A percentile compares a stretch with the other conserved stretches of the same genome.
These are phyloP conservation scores for Monosporascus ibericus DNA, from an alignment of 2,329 filamentous ascomycete genomes.

Conservation along the genomic window DNA sequence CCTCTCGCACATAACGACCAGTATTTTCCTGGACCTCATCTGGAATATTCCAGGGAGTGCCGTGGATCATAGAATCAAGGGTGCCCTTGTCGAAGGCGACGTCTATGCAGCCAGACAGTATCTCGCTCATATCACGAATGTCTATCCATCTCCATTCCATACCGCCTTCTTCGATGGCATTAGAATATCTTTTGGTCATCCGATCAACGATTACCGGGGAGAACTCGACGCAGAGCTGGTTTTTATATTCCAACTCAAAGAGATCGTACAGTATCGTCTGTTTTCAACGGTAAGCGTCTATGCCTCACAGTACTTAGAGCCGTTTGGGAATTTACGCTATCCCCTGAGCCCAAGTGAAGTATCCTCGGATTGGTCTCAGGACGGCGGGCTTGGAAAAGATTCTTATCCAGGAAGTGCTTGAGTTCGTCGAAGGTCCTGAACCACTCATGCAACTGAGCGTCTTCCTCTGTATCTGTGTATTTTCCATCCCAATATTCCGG, in stretches of 20 bases:
- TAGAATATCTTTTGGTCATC: slow-evolving; percentile 40
- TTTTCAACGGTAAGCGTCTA: slow-evolving; percentile 1
- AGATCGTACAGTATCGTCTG: slow-evolving; percentile 48
- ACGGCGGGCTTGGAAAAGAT: slow-evolving; percentile 31
- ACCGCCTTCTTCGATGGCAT: slow-evolving; percentile 18
- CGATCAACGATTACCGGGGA: slow-evolving; percentile 44
- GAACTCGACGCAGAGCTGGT: slow-evolving; percentile 53
- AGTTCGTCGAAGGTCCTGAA: slow-evolving; percentile 43
- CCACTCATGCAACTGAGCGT: slow-evolving; percentile 46
- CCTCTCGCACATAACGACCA: slow-evolving; percentile 42
- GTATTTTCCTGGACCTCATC: slow-evolving; percentile 42
- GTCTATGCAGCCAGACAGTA: slow-evolving; percentile 38
- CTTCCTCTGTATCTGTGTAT: slow-evolving; percentile 33
- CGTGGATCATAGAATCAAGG: slow-evolving; percentile 50
- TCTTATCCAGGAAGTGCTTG: slow-evolving; percentile 37
- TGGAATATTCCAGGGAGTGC: slow-evolving; percentile 46
- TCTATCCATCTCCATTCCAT: slow-evolving; percentile 47
- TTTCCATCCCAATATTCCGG: slow-evolving; percentile 46
- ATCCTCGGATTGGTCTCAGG: slow-evolving; percentile 33
- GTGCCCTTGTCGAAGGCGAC: slow-evolving; percentile 54
- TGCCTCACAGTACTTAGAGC: too few species aligned
- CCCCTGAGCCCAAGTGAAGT: slow-evolving; percentile 52
- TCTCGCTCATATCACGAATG: slow-evolving; percentile 40
- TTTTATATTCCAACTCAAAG: slow-evolving; percentile 37
- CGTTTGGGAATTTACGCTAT: slow-evolving; percentile 39